Conservation (phyloP, 2,329 filamentous ascomycete species). For the Penicillium rolfsii region DNA sequence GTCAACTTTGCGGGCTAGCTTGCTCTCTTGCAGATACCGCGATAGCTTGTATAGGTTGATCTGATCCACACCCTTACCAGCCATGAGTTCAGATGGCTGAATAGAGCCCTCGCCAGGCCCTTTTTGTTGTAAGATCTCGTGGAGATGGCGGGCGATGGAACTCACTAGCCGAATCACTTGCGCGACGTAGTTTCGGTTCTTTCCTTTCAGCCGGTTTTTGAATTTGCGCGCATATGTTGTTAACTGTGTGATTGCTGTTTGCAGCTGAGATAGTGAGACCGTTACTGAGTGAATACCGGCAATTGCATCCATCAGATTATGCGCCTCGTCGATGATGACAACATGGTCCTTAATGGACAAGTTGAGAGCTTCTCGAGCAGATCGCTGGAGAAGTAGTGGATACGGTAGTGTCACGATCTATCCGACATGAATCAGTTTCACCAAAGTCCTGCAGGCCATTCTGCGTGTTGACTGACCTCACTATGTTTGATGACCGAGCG, state of each 20-base stretch:
- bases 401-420: conserved; percentile 90
- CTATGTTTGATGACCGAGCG: conserved; percentile 77
- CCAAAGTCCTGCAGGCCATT: background rate
- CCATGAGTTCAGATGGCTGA: conserved; percentile 71
- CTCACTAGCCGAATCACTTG: conserved; percentile 83
- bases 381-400: conserved; percentile 82
- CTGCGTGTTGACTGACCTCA: conserved; percentile 56
- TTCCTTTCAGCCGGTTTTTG: conserved; percentile 83
- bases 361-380: conserved; percentile 81
- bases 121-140: conserved; percentile 48
- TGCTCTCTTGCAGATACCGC: conserved; percentile 86
- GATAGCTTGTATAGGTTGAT: conserved; percentile 91
- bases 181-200: conserved; percentile 87
- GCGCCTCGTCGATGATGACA: conserved; percentile 95
- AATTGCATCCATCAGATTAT: conserved; percentile 96
- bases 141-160: conserved; percentile 72
- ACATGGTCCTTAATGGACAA: conserved; percentile 85
- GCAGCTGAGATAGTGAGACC: conserved; percentile 73
- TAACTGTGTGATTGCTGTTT: conserved; percentile 72
- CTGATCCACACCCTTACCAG: conserved; percentile 86
- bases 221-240: conserved; percentile 84
- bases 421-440: background rate
- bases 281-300: conserved; percentile 81
- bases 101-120: conserved; percentile 67
- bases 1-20: conserved; percentile 91